Evolutionary conservation across 2,329 filamentous ascomycete genomes (phyloP).

Genomic region (Arachnopeziza araneosa): DNA sequence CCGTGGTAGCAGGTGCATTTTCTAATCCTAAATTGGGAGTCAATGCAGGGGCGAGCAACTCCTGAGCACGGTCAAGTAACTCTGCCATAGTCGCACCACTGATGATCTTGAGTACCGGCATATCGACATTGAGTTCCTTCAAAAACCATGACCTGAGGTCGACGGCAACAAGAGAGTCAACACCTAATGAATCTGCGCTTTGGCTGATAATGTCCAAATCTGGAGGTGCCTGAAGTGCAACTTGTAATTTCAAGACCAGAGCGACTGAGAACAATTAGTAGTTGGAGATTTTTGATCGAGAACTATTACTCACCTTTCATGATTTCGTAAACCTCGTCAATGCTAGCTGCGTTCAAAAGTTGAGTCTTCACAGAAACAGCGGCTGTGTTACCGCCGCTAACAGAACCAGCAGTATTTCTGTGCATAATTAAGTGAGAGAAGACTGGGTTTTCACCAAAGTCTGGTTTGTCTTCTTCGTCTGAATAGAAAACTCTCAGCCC

Average conservation of each 20-base stretch:
- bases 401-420: not conserved
- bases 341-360: not conserved
- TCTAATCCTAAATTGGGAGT: constrained; percentile 3
- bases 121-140: constrained; percentile 36
- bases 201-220: no score
- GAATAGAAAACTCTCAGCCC: not conserved
- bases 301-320: not conserved
- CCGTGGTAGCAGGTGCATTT: not conserved
- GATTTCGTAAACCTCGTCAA: not conserved
- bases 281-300: no score
- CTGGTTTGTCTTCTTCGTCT: not conserved
- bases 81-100: not conserved
- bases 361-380: not conserved
- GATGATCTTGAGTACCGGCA: constrained; percentile 21
- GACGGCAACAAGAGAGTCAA: constrained; percentile 48
- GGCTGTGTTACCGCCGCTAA: not conserved
- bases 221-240: no score
- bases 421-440: not conserved
- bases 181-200: no score
- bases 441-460: not conserved
- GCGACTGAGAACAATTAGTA: no score
- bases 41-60: not conserved
- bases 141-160: constrained; percentile 45
- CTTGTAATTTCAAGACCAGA: no score
- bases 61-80: constrained; percentile 1